phyloP scores from a whole-genome alignment of 495 filamentous ascomycete genomes.

The Ramalina peruviana region DNA sequence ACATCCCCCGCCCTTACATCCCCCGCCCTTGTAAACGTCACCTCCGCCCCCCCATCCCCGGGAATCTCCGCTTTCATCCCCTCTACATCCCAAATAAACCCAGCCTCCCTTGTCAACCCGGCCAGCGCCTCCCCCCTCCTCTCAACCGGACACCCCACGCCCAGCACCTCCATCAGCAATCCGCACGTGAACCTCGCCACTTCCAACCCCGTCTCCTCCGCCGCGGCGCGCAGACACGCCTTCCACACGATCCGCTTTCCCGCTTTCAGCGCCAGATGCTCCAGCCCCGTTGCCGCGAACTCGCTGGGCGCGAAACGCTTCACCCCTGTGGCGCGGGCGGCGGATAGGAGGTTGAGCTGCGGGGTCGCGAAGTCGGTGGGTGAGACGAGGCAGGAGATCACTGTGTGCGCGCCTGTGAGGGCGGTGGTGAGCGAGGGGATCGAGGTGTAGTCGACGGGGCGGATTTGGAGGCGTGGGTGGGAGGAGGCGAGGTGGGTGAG shows the following conservation, averaged over 20 bases:
- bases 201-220: slow-evolving; percentile 15
- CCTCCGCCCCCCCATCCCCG: slow-evolving; percentile 12
- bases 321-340: slow-evolving; percentile 18
- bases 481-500: slow-evolving; percentile 4
- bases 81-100: slow-evolving; percentile 17
- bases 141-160: not conserved
- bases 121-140: slow-evolving; percentile 11
- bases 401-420: slow-evolving; percentile 15
- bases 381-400: slow-evolving; percentile 17
- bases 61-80: slow-evolving; percentile 16
- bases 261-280: slow-evolving; percentile 10
- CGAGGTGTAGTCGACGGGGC: no score
- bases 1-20: no score
- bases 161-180: slow-evolving; percentile 26
- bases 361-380: slow-evolving; percentile 14
- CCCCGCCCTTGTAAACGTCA: slow-evolving; percentile 18
- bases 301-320: slow-evolving; percentile 23
- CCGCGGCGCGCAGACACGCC: slow-evolving; percentile 1
- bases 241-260: slow-evolving; percentile 10
- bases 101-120: slow-evolving; percentile 17
- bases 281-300: slow-evolving; percentile 13
- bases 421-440: slow-evolving; percentile 10
- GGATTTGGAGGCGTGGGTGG: slow-evolving; percentile 3
- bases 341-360: slow-evolving; percentile 20
- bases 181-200: slow-evolving; percentile 18